Evolutionary conservation across 495 filamentous ascomycete species (phyloP).

Genomic region (Tricharina praecox): DNA sequence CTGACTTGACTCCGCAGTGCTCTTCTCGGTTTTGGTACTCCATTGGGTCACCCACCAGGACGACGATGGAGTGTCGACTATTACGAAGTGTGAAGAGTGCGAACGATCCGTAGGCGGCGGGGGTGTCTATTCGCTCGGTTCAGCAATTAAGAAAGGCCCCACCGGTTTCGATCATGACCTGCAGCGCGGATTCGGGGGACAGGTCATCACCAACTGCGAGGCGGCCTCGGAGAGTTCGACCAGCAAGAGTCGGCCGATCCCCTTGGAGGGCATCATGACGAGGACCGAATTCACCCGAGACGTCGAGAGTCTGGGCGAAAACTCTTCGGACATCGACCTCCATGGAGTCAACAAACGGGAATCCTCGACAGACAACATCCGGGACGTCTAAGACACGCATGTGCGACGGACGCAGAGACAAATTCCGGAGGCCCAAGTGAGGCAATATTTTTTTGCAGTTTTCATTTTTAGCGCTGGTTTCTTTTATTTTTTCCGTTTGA

Average conservation of each 20-base stretch:
- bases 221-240: constrained; percentile 7
- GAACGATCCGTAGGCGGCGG: constrained; percentile 8
- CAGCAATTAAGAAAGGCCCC: not conserved
- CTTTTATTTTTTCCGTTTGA: not conserved
- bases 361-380: not conserved
- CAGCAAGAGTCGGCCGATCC: constrained; percentile 12
- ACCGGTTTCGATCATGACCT: not conserved
- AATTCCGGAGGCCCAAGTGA: not conserved
- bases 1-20: constrained; percentile 9
- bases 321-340: not conserved
- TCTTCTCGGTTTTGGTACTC: constrained; percentile 26
- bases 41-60: constrained; percentile 27
- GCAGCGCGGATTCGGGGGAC: constrained; percentile 5
- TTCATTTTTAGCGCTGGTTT: not conserved
- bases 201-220: constrained; percentile 19
- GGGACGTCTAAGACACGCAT: not conserved
- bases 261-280: constrained; percentile 17
- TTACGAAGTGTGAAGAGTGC: constrained; percentile 10
- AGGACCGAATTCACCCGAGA: constrained; percentile 19
- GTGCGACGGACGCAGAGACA: not conserved
- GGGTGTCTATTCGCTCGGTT: constrained; percentile 10
- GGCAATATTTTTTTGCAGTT: not conserved
- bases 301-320: constrained; percentile 13
- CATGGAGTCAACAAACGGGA: not conserved
- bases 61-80: constrained; percentile 8